Percentiles rank a stretch among this genome's conserved stretches.
phyloP scores from a whole-genome alignment of 2,329 filamentous ascomycete species.

The Xylaria sp. region DNA sequence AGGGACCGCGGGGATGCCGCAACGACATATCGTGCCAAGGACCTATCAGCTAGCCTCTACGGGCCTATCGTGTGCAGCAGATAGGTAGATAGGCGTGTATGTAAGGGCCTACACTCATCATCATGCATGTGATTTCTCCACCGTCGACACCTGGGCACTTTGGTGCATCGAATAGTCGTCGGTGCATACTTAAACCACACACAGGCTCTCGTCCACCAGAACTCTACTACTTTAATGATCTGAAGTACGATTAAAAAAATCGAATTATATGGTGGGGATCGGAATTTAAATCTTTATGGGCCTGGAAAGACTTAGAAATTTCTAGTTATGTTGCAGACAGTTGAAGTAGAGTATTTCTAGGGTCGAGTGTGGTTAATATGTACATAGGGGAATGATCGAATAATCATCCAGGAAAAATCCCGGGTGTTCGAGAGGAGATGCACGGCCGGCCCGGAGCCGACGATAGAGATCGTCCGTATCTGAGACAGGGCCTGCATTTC shows the following conservation, averaged over 20 bases:
- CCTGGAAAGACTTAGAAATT: no score
- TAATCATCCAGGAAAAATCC: slow-evolving; percentile 5
- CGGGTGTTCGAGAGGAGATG: slow-evolving; percentile 19
- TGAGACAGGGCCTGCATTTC: slow-evolving; percentile 19
- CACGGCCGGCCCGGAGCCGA: slow-evolving; percentile 8
- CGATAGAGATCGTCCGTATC: slow-evolving; percentile 14
- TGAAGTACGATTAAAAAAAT: no score
- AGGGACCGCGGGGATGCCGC: slow-evolving; percentile 12
- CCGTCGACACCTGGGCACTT: not conserved
- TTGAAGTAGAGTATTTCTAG: no score
- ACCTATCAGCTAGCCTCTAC: not conserved
- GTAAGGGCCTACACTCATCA: slow-evolving; percentile 24
- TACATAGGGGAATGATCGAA: not conserved
- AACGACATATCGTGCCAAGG: slow-evolving; percentile 15
- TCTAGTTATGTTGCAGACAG: no score
- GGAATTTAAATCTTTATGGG: no score
- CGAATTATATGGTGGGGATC: no score
- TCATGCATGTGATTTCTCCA: slow-evolving; percentile 23
- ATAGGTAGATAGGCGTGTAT: not conserved
- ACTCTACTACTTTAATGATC: no score
- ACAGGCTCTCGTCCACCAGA: no score
- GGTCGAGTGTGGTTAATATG: no score
- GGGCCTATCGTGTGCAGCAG: slow-evolving; percentile 8
- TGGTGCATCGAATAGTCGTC: not conserved
- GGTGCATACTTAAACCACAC: no score